Conservation (phyloP, 805 yeast genomes). For the Wickerhamiella nectarea region DNA sequence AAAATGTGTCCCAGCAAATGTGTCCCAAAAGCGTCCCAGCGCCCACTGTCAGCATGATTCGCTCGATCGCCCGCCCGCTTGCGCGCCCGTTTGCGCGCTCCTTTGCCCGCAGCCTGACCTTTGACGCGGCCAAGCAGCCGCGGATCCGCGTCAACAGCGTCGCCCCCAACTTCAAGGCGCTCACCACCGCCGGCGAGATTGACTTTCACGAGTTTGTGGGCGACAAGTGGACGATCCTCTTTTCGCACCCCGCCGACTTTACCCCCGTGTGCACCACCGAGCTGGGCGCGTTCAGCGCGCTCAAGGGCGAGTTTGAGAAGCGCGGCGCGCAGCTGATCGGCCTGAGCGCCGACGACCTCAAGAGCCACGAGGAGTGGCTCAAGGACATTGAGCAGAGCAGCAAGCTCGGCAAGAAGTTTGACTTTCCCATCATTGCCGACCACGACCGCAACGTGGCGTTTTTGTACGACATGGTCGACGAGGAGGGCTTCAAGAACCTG, state of each 20-base stretch:
- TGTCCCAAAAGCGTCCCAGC: too few relatives aligned
- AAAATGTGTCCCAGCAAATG: too few relatives aligned
- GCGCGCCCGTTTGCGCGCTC: background rate
- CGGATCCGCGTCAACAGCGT: slow-evolving; percentile 59
- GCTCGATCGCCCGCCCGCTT: background rate
- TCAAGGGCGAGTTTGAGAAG: slow-evolving; percentile 76
- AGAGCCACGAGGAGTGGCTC: slow-evolving; percentile 73
- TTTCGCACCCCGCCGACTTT: slow-evolving; percentile 93
- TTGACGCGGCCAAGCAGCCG: slow-evolving; percentile 23
- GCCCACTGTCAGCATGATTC: background rate
- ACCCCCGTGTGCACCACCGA: slow-evolving; percentile 97
- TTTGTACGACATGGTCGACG: slow-evolving; percentile 77
- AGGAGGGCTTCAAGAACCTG: slow-evolving; percentile 65
- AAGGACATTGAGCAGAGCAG: slow-evolving; percentile 81
- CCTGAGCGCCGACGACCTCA: slow-evolving; percentile 71
- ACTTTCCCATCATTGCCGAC: slow-evolving; percentile 88
- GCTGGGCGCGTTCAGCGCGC: slow-evolving; percentile 81
- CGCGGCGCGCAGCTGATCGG: slow-evolving; percentile 84
- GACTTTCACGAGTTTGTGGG: slow-evolving; percentile 81
- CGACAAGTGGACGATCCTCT: slow-evolving; percentile 73
- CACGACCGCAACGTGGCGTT: slow-evolving; percentile 71
- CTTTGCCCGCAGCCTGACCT: slow-evolving; percentile 10
- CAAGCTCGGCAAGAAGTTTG: slow-evolving; percentile 49
- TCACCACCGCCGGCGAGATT: slow-evolving; percentile 68
- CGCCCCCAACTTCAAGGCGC: slow-evolving; percentile 82